Evolutionary conservation across 1,139 yeast genomes (phyloP).

Genomic region (Candida sp.): DNA sequence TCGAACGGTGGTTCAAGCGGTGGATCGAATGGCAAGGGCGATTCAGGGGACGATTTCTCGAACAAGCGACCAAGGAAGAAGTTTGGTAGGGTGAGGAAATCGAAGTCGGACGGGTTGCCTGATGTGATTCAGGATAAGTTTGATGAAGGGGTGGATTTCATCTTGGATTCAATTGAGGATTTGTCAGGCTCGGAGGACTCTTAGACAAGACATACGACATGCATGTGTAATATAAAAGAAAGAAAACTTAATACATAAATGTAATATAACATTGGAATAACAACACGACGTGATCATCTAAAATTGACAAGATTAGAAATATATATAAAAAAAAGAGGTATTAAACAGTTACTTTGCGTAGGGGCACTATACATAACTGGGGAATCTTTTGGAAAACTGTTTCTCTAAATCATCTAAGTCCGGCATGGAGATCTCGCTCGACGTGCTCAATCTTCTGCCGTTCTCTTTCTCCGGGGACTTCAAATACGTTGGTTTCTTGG

Average conservation of each 20-base stretch:
- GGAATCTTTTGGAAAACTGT: slow-evolving; percentile 56
- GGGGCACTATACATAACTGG: slow-evolving; percentile 47
- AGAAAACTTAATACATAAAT: neutral
- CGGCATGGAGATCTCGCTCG: slow-evolving; percentile 51
- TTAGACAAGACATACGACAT: neutral
- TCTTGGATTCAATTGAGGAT: slow-evolving; percentile 75
- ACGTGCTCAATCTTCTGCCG: slow-evolving; percentile 34
- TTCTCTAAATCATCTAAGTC: slow-evolving; percentile 61
- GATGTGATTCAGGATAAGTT: slow-evolving; percentile 82
- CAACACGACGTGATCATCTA: neutral
- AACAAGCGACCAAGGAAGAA: slow-evolving; percentile 83
- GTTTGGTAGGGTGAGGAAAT: slow-evolving; percentile 84
- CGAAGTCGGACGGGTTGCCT: slow-evolving; percentile 74
- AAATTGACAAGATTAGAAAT: no score
- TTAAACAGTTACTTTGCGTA: no score
- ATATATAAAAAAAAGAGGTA: no score
- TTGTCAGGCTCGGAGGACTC: slow-evolving; percentile 29
- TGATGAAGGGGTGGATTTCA: slow-evolving; percentile 84
- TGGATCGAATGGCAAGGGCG: slow-evolving; percentile 15
- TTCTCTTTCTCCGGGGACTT: slow-evolving; percentile 33
- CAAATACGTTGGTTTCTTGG: slow-evolving; percentile 61
- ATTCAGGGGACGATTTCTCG: slow-evolving; percentile 36
- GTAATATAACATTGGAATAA: slow-evolving; percentile 9
- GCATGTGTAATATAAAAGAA: neutral
- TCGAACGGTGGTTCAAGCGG: slow-evolving; percentile 11